A percentile compares a stretch with the other conserved stretches of the same genome.
Conservation (phyloP, 1,284 basidiomycete species). For the Cutaneotrichosporon cavernicola region DNA sequence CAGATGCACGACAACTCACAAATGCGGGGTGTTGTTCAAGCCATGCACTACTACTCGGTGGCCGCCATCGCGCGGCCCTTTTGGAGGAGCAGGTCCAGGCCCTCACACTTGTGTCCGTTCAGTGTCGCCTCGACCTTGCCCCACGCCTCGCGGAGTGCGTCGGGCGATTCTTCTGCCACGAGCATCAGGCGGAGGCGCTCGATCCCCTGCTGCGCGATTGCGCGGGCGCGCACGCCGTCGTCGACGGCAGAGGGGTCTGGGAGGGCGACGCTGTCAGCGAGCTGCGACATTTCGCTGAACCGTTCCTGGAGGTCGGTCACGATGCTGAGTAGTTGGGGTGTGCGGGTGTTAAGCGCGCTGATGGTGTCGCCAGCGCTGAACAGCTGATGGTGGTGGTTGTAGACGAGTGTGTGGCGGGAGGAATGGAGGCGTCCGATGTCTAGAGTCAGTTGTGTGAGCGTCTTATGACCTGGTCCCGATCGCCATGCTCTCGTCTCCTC, state of each 20-base stretch:
- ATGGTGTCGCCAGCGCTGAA: slow-evolving; percentile 53
- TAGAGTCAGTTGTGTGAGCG: slow-evolving; percentile 19
- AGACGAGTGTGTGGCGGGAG: slow-evolving; percentile 49
- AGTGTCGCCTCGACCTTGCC: slow-evolving; percentile 12
- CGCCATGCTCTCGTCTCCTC: too few relatives aligned
- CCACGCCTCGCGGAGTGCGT: slow-evolving; percentile 17
- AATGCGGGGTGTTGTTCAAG: slow-evolving; percentile 1
- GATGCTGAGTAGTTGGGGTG: slow-evolving; percentile 51
- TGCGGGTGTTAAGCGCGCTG: slow-evolving; percentile 47
- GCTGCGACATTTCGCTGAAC: slow-evolving; percentile 49
- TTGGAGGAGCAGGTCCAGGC: slow-evolving; percentile 15
- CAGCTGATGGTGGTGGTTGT: slow-evolving; percentile 54
- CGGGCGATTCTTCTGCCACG: slow-evolving; percentile 29
- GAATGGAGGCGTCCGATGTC: slow-evolving; percentile 49
- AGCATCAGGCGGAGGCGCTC: slow-evolving; percentile 40
- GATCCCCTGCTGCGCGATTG: slow-evolving; percentile 15
- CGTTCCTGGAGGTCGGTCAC: slow-evolving; percentile 49
- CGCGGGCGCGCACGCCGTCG: slow-evolving; percentile 13
- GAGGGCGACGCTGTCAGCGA: slow-evolving; percentile 46
- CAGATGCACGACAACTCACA: background rate
- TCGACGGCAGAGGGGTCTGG: slow-evolving; percentile 17
- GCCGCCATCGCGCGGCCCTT: slow-evolving; percentile 19
- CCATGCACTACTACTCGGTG: background rate
- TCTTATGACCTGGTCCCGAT: too few relatives aligned
- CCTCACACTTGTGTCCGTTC: background rate